Conservation (phyloP, 1,284 basidiomycete genomes). For the Pulchroboletus neoregius region DNA sequence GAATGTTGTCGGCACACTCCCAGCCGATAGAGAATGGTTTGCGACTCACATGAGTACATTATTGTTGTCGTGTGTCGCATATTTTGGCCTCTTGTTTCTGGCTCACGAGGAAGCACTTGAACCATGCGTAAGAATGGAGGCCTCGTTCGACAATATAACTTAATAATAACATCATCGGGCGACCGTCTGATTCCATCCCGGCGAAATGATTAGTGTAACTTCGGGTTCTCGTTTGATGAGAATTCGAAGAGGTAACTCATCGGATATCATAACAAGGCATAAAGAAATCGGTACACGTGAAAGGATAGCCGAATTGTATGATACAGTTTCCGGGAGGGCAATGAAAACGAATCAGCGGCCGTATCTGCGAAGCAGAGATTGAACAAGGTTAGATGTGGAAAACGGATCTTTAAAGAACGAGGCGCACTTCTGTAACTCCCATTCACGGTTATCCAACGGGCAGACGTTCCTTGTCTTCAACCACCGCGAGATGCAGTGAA, state of each 20-base stretch:
- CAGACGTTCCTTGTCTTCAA: slow-evolving; percentile 99
- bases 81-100: background rate
- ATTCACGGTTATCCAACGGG: slow-evolving; percentile 94
- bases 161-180: background rate
- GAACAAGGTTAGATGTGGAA: background rate
- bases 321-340: slow-evolving; percentile 16
- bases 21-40: background rate
- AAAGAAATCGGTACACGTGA: slow-evolving; percentile 15
- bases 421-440: slow-evolving; percentile 89
- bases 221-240: background rate
- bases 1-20: slow-evolving; percentile 16
- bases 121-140: background rate
- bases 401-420: background rate
- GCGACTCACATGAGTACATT: background rate
- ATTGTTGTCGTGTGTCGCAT: background rate
- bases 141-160: background rate
- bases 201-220: too few relatives aligned
- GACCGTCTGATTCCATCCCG: background rate
- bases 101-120: background rate
- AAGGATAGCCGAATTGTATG: slow-evolving; percentile 8
- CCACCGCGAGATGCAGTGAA: slow-evolving; percentile 99
- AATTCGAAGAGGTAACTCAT: background rate
- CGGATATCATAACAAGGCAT: background rate
- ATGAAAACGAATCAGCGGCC: slow-evolving; percentile 24
- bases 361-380: slow-evolving; percentile 20